Base-by-base conservation (phyloP, 2,329 filamentous ascomycete genomes). In the Onygenales sp. region DNA sequence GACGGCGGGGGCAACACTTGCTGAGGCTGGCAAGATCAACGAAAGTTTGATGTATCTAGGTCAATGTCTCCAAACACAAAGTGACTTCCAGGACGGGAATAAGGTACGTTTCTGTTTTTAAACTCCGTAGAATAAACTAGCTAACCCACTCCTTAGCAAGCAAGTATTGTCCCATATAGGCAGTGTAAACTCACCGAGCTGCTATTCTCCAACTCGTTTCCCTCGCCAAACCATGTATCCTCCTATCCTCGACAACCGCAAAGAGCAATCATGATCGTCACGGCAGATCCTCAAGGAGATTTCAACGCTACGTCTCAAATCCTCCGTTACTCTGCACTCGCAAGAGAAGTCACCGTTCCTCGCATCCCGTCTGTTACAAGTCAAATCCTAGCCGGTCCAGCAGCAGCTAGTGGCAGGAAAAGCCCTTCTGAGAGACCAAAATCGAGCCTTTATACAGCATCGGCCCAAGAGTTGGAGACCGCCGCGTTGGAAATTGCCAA, bases 231-330 rank as follows among this genome's bases (percentile, higher is more conserved):
- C 63, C 73, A 63, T 62, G 75, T 39, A 73, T 78, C 54, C 65
- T 74, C 67, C 67, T 45, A 67, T 69, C 55, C 60, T 65, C 31
- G 54, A 36, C 60, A 64, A 17, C 87, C 89, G 0, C 93, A 97
- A 66, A 91, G 87, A 63, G 91, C 86, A 1, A 83, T 95, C 62
- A 97, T 98, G 91, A 87, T 98, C 53, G 92, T 97, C 13, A 95
- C 92, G 0, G 93, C 92, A 2, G 92, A 98, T 63, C 88, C 93
- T 0, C 72, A 87, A 10, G 92, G 93, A 39, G 93, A 98, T 69
- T 96, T 91, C 75, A 97, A 97, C 65, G 90, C 93, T 10, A 98
- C 93, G 0, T 94, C 88, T 4, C 93, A 97, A 65, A 97, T 98
- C 56, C 77, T 98, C 1, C 85, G 92, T 14, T 98, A 98, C 71